Percentiles rank a stretch among this genome's conserved stretches.
Conservation (phyloP, 805 yeast genomes). For the Yamadazyma paraphyllophila region DNA sequence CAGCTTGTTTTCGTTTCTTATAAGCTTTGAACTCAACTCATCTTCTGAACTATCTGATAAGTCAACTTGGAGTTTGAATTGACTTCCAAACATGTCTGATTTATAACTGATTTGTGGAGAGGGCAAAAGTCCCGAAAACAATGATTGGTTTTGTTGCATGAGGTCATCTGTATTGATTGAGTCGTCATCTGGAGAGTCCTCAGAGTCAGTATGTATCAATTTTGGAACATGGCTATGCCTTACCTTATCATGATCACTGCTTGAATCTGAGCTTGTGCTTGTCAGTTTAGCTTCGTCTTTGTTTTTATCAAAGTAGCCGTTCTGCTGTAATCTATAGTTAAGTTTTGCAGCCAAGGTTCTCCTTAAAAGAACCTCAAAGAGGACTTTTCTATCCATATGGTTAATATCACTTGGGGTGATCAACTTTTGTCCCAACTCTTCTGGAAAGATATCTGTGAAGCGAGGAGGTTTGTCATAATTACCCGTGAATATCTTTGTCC, state of each 20-base stretch:
- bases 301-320: slow-evolving; percentile 9
- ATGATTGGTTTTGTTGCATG: slow-evolving; percentile 30
- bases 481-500: slow-evolving; percentile 23
- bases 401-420: slow-evolving; percentile 25
- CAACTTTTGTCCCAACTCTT: slow-evolving; percentile 22
- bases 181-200: slow-evolving; percentile 16
- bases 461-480: slow-evolving; percentile 22
- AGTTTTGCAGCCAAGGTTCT: slow-evolving; percentile 43
- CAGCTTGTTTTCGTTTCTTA: slow-evolving; percentile 13
- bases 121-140: slow-evolving; percentile 34
- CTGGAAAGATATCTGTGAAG: slow-evolving; percentile 29
- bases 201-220: slow-evolving; percentile 21
- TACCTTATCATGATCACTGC: slow-evolving; percentile 7
- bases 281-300: not conserved
- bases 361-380: slow-evolving; percentile 39
- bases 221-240: slow-evolving; percentile 16
- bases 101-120: slow-evolving; percentile 38
- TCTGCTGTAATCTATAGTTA: slow-evolving; percentile 29
- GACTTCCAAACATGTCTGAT: slow-evolving; percentile 27
- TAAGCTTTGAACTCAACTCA: slow-evolving; percentile 5
- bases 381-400: slow-evolving; percentile 27
- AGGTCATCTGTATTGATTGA: slow-evolving; percentile 29
- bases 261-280: slow-evolving; percentile 6
- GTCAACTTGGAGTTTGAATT: slow-evolving; percentile 13
- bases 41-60: slow-evolving; percentile 4